Evolutionary conservation across 2,329 filamentous ascomycete genomes (phyloP).

Genomic region (Talaromyces sp.): DNA sequence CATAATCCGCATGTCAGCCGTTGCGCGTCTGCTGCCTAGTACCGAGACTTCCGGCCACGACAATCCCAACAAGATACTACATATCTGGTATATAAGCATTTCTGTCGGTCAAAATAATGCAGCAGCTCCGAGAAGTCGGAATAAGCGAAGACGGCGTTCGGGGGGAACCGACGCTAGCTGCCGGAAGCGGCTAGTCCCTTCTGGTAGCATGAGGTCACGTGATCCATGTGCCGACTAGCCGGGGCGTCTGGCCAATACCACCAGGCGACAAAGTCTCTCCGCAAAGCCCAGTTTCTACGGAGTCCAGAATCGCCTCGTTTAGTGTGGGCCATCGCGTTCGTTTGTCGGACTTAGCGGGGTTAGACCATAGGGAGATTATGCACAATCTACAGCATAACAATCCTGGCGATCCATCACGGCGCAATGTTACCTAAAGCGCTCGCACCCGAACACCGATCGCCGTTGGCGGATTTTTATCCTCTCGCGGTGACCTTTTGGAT

Average conservation of each 20-base stretch:
- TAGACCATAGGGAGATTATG: not conserved
- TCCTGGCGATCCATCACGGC: not conserved
- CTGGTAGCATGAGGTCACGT: not conserved
- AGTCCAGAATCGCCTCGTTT: not conserved
- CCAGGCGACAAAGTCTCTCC: not conserved
- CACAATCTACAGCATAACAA: not conserved
- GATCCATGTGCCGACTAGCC: not conserved
- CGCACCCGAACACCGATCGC: not conserved
- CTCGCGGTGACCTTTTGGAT: not conserved
- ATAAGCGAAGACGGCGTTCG: not conserved
- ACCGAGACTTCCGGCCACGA: not conserved
- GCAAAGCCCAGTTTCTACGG: not conserved
- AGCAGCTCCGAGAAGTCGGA: not conserved
- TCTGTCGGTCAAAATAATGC: not conserved
- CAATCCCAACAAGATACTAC: not conserved
- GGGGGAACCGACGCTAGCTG: not conserved
- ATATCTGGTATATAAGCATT: too few species aligned
- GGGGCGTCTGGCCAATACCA: not conserved
- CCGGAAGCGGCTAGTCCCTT: not conserved
- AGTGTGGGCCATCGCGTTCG: not conserved
- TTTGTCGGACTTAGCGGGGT: not conserved
- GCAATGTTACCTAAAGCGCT: not conserved
- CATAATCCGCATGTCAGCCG: too few species aligned
- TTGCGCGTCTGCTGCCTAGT: too few species aligned
- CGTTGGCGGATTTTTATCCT: not conserved